Conservation (phyloP, 2,329 filamentous ascomycete species). For the Pyricularia sp. region DNA sequence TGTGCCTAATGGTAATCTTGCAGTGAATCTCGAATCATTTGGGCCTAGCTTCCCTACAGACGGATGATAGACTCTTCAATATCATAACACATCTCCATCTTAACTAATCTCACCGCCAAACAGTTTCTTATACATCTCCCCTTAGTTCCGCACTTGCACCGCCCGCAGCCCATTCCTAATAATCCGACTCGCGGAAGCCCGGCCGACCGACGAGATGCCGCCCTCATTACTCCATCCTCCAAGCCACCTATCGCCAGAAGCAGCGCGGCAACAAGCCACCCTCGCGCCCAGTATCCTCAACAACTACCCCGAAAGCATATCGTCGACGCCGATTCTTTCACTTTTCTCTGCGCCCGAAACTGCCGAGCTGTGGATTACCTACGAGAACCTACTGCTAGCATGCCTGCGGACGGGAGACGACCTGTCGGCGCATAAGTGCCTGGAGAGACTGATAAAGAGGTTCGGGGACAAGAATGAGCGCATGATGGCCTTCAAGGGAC, state of each 20-base stretch:
- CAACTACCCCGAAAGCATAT: slow-evolving; percentile 39
- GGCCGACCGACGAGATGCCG: slow-evolving; percentile 23
- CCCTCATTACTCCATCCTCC: slow-evolving; percentile 43
- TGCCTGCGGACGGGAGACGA: slow-evolving; percentile 80
- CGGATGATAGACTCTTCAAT: neutral
- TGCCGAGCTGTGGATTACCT: slow-evolving; percentile 67
- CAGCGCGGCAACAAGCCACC: slow-evolving; percentile 45
- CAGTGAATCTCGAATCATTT: neutral
- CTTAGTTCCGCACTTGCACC: neutral
- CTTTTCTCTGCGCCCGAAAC: slow-evolving; percentile 51
- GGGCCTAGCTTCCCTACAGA: neutral
- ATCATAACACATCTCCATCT: neutral
- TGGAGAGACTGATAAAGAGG: slow-evolving; percentile 62
- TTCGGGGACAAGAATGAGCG: slow-evolving; percentile 80
- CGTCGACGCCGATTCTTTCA: slow-evolving; percentile 38
- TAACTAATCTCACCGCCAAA: neutral
- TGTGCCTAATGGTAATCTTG: neutral
- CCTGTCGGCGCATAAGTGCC: slow-evolving; percentile 57
- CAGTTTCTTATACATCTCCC: neutral
- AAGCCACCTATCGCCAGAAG: slow-evolving; percentile 39
- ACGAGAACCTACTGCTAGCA: slow-evolving; percentile 77
- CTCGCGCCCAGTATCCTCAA: slow-evolving; percentile 43
- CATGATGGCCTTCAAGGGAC: slow-evolving; percentile 67
- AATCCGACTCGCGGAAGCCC: neutral
- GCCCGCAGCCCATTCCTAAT: neutral